Percentiles rank a stretch among this genome's conserved stretches.
Conservation (phyloP, 495 filamentous ascomycete species). For the Penicillium lagena region DNA sequence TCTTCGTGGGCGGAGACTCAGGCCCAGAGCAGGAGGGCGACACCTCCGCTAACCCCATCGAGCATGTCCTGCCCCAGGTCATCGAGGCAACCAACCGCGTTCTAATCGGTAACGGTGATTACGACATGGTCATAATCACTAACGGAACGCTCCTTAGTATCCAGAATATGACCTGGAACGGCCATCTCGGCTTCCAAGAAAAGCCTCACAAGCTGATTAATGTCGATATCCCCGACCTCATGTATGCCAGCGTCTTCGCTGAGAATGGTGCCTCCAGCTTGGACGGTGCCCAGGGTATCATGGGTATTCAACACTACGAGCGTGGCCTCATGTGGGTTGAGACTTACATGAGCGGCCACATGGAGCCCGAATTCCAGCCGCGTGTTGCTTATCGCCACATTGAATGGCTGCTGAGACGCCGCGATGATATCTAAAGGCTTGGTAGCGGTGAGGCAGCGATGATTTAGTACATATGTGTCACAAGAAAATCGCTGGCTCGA, state of each 20-base stretch:
- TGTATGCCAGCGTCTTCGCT: conserved; percentile 22
- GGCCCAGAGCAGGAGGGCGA: conserved; percentile 35
- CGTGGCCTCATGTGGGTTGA: conserved; percentile 64
- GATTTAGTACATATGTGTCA: too few species aligned
- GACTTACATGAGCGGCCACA: conserved; percentile 55
- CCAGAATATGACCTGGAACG: conserved; percentile 67
- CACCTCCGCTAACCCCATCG: conserved; percentile 34
- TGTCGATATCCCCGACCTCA: conserved; percentile 29
- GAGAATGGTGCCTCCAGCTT: conserved; percentile 19
- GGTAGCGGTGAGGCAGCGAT: too few species aligned
- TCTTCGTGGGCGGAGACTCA: conserved; percentile 37
- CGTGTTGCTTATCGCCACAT: conserved; percentile 60
- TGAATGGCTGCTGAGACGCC: conserved; percentile 60
- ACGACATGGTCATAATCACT: conserved; percentile 55
- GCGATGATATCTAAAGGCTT: conserved; percentile 25
- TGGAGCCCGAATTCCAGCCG: conserved; percentile 64
- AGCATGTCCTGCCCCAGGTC: conserved; percentile 50
- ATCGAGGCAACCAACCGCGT: conserved; percentile 57
- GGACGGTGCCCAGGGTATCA: conserved; percentile 44
- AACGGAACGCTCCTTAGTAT: conserved; percentile 58
- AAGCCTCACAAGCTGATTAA: conserved; percentile 32
- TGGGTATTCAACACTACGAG: conserved; percentile 62
- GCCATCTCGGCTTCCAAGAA: conserved; percentile 51
- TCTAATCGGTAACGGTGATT: conserved; percentile 52
- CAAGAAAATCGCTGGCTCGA: too few species aligned